Evolutionary conservation across 2,329 filamentous ascomycete species (phyloP).

Genomic region (Cadophora sp.): DNA sequence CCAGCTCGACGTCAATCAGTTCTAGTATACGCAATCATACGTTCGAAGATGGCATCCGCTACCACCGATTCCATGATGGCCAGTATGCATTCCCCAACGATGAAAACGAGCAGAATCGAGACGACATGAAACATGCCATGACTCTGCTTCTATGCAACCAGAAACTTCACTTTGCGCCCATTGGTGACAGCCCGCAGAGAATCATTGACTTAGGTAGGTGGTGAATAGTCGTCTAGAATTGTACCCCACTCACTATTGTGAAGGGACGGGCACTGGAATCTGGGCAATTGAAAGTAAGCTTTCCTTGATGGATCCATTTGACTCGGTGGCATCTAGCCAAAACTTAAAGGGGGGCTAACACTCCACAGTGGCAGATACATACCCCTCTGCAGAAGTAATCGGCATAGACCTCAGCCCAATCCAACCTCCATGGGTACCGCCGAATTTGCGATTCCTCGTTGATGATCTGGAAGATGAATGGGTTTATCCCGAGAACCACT

Average conservation of each 20-base stretch:
- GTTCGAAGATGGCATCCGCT: conserved; percentile 60
- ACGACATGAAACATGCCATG: conserved; percentile 45
- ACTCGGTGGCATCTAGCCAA: too few species aligned
- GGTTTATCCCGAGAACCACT: conserved; percentile 53
- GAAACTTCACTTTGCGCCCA: conserved; percentile 50
- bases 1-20: conserved; percentile 28
- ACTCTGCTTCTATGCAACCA: conserved; percentile 51
- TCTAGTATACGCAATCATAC: conserved; percentile 54
- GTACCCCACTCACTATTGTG: conserved; percentile 28
- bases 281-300: conserved; percentile 60
- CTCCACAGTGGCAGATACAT: conserved; percentile 58
- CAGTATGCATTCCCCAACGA: conserved; percentile 50
- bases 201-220: conserved; percentile 46
- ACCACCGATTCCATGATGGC: conserved; percentile 59
- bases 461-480: conserved; percentile 44
- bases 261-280: conserved; percentile 58
- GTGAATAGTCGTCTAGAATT: neutral
- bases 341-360: neutral
- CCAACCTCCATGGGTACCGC: conserved; percentile 68
- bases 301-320: neutral
- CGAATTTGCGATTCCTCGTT: conserved; percentile 76
- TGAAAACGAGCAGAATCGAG: conserved; percentile 53
- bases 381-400: conserved; percentile 61
- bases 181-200: conserved; percentile 46
- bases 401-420: conserved; percentile 72